Base-by-base conservation (phyloP, 805 yeast genomes). In the Saccharomycopsis sp. region DNA sequence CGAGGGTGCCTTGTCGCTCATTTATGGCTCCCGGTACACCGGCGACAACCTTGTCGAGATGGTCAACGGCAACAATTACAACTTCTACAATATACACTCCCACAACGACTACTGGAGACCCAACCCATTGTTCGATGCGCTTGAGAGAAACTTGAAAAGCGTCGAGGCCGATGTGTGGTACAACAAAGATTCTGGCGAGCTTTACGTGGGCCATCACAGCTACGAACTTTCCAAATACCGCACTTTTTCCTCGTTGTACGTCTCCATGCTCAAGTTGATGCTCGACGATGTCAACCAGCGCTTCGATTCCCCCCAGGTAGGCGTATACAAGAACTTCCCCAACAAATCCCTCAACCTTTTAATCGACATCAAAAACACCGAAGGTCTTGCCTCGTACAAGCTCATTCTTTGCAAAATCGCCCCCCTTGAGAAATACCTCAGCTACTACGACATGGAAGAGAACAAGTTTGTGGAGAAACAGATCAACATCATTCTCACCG, bases 21-120 rank as follows among this genome's bases (percentile, higher is more conserved):
- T n/a, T n/a, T 10, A 25, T n/a, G 9, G 29, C n/a, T 25, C 29
- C n/a, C 12, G 29, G 29, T n/a, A n/a, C n/a, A n/a, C n/a, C n/a
- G 29, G 29, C 29, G 29, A 25, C 29, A 25, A 25, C 29, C 19
- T 9, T 31, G 20, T 21, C 8, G 13, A 33, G 15, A 17, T n/a
- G 5, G 22, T 33, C 26, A 33, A 33, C 15, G 36, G 36, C 8
- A 13, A 33, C 15, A 5, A 5, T 5, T 7, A 8, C 7, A 20
- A 6, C 4, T 20, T 33, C 16, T 33, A 33, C 15, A 33, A 33
- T 21, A 33, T 77, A 17, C 86, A 79, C 53, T 75, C 83, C 1
- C 86, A 79, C 53, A 79, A 79, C 52, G 86, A 79, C 53, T 80
- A 79, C 55, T 74, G 80, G 79, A 60, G 85, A 50, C 45, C 51